Conservation (phyloP, 1,284 basidiomycete species). For the Erythrobasidium hasegawianum region DNA sequence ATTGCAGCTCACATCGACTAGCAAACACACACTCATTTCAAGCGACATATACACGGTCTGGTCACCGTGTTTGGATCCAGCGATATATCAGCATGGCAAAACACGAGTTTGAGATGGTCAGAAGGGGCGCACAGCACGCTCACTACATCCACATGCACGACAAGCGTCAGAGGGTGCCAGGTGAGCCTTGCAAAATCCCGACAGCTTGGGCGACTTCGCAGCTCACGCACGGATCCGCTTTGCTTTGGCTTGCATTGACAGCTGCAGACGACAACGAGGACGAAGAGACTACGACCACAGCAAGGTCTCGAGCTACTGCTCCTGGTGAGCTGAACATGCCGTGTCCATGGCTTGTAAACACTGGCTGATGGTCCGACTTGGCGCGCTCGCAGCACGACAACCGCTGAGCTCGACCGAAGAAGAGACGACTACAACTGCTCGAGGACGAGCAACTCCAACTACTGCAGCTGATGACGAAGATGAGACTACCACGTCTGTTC, state of each 20-base stretch:
- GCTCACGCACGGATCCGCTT: no score
- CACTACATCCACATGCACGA: no score
- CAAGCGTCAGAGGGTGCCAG: no score
- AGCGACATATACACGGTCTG: no score
- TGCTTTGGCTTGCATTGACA: not conserved
- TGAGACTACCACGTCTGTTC: not conserved
- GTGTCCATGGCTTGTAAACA: not conserved
- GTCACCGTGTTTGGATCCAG: no score
- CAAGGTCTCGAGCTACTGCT: not conserved
- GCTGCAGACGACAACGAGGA: conserved; percentile 2
- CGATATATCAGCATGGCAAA: no score
- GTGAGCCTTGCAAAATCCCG: no score
- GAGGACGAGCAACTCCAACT: not conserved
- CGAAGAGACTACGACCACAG: not conserved
- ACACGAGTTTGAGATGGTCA: no score
- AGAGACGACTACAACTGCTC: not conserved
- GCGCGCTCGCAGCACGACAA: not conserved
- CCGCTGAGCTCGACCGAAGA: not conserved
- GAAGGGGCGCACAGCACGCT: no score
- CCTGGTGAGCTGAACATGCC: not conserved
- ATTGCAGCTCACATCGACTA: no score
- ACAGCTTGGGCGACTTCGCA: no score
- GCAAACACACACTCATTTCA: no score
- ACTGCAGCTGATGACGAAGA: not conserved
- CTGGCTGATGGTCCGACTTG: not conserved